Evolutionary conservation across 2,329 filamentous ascomycete species (phyloP), one percentile per base, ranked within the genome.

Genomic region (Aspergillus novofumigatus): DNA sequence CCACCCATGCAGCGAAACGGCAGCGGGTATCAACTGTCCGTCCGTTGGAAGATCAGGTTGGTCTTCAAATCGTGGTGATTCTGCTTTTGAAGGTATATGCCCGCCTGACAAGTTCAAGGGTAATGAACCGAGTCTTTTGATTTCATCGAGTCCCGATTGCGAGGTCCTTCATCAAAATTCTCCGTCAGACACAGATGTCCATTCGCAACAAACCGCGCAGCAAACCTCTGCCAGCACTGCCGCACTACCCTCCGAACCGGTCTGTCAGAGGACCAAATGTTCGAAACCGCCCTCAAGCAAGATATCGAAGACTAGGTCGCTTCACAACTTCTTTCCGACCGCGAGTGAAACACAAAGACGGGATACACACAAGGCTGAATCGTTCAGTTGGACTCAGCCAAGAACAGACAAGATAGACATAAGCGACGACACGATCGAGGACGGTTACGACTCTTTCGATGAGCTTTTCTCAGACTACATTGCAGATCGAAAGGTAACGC

Each of bases 271-370:
- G 14, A 38, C 14, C 14, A 6, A 17, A 38, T 7, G 32, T 38
- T 38, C 14, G 32, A 38, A 17, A 17, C 14, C 32, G 14, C 14
- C 14, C 32, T 17, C 32, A 7, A 38, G 32, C 32, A 38, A 38
- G 32, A 20, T 23, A 45, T 21, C 21, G 8, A 45, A 23, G 8
- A 23, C 14, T 23, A 9, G 70, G 51, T 75, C 76, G 1, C 59
- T 79, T 14, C 72, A 76, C 45, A 70, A 60, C n/a, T 78, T 77
- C 60, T 78, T 78, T 53, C 65, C 65, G 14, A 69, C 72, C 35
- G 69, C 71, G n/a, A 72, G 66, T 21, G 70, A 75, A 32, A 69
- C 73, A 47, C 71, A 77, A 54, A 67, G 73, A 70, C 75, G 73
- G 73, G 67, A 71, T 11, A 62, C 66, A 14, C 67, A 60, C 42